A percentile compares a stretch with the other conserved stretches of the same genome.
phyloP scores from a whole-genome alignment of 768 basidiomycete genomes.

The Amanita rimosa region DNA sequence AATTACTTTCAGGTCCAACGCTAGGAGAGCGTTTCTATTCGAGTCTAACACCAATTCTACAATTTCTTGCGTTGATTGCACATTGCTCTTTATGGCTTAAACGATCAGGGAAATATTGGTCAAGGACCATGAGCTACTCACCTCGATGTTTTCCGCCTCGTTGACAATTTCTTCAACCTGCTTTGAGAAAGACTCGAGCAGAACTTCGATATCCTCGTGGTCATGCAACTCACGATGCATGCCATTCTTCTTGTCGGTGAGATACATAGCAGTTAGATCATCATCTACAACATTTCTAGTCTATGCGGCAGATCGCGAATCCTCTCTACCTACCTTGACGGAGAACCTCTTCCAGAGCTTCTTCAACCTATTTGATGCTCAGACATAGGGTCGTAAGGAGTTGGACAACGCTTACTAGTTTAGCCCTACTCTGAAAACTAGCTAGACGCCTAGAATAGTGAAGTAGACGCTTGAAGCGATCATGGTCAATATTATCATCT shows the following conservation, averaged over 20 bases:
- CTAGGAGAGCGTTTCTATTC: constrained; percentile 86
- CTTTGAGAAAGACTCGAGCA: constrained; percentile 92
- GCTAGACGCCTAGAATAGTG: constrained; percentile 86
- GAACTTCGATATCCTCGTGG: constrained; percentile 87
- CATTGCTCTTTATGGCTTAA: constrained; percentile 56
- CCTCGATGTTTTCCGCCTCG: constrained; percentile 82
- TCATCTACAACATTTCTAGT: constrained; percentile 49
- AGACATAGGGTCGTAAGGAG: neutral
- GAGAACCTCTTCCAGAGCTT: constrained; percentile 85
- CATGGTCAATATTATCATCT: constrained; percentile 92
- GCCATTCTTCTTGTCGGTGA: constrained; percentile 72
- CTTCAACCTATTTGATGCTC: constrained; percentile 53
- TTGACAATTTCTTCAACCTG: constrained; percentile 96
- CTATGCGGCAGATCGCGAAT: neutral
- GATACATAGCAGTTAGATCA: constrained; percentile 91
- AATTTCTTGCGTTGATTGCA: constrained; percentile 96
- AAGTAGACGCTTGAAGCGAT: constrained; percentile 83
- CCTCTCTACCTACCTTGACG: constrained; percentile 52
- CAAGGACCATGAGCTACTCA: constrained; percentile 18
- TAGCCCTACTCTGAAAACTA: constrained; percentile 86
- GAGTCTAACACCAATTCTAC: constrained; percentile 94
- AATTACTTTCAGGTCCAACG: constrained; percentile 77
- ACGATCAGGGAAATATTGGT: neutral
- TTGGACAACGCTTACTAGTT: constrained; percentile 39
- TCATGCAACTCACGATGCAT: constrained; percentile 53